Evolutionary conservation across 2,329 filamentous ascomycete genomes (phyloP), one percentile per base, ranked within the genome.

Genomic region (Rachicladosporium sp.): DNA sequence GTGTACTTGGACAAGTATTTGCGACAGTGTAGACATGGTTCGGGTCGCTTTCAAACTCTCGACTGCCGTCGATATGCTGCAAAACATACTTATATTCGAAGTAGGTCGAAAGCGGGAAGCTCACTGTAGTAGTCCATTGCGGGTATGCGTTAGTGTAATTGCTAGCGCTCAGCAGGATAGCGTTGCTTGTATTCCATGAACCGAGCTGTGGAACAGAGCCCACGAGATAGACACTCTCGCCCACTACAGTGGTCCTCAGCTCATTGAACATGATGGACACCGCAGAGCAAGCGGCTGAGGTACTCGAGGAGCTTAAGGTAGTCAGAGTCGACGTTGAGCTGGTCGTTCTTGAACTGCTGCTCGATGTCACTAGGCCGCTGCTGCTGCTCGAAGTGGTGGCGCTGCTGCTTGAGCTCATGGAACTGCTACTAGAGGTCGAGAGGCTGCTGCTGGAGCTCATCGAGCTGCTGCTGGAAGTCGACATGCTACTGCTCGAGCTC

Each of bases 221-320:
- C 0, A 71, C 66, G 10, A 87, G 57, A 56, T 77, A 81, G 52
- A 87, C 68, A 4, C 68, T 76, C 55, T 85, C 68, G 3, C 80
- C 80, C 35, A 56, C 23, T 27, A 27, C 23, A 6, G 23, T 27
- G 7, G 23, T 3, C 23, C 23, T 27, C 23, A 38, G 11, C 31
- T 27, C 13, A 13, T 33, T 23, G 37, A 13, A 29, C 31, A 29
- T 10, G 37, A 11, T 33, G 10, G 32, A 33, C 10, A 19, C 13
- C 10, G 32, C 13, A 33, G 32, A 13, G 32, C 12, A 11, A 8
- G 15, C n/a, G 29, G 10, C 8, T 27, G 11, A 27, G 34, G 9
- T n/a, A 21, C 10, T n/a, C 19, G 34, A 36, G 2, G 19, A 36
- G 34, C 15, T 36, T 21, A 10, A 23, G n/a, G 34, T n/a, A 27